Conservation (phyloP, 805 yeast genomes). For the Pichia nakasei region DNA sequence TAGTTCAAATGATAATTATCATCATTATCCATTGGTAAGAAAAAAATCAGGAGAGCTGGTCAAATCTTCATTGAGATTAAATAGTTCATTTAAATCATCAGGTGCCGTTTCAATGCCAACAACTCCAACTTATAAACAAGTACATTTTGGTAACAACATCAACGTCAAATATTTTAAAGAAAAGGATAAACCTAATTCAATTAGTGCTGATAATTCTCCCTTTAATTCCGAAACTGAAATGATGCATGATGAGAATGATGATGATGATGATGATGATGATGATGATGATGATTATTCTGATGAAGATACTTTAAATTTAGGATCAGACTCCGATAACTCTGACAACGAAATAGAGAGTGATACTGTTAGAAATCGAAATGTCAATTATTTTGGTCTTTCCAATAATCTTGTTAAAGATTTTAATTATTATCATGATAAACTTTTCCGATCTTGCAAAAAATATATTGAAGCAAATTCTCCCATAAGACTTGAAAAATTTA, state of each 20-base stretch:
- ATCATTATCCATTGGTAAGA: constrained; percentile 42
- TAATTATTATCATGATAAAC: constrained; percentile 6
- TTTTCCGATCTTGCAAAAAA: constrained; percentile 15
- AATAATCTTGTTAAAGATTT: constrained; percentile 14
- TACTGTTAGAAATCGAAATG: neutral
- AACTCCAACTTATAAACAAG: constrained; percentile 60
- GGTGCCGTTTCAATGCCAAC: constrained; percentile 37
- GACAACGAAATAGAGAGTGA: constrained; percentile 16
- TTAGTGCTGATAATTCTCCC: constrained; percentile 62
- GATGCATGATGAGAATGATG: constrained; percentile 22
- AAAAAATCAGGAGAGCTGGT: constrained; percentile 87
- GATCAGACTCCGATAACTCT: neutral
- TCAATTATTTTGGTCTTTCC: constrained; percentile 1
- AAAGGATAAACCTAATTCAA: constrained; percentile 68
- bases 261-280: constrained; percentile 22
- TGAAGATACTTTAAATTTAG: constrained; percentile 9
- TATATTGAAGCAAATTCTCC: constrained; percentile 11
- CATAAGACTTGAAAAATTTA: constrained; percentile 15
- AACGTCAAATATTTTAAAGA: constrained; percentile 68
- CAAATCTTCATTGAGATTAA: constrained; percentile 58
- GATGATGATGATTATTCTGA: constrained; percentile 20
- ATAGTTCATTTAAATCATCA: constrained; percentile 11
- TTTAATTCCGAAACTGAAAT: constrained; percentile 25
- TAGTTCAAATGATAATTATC: neutral
- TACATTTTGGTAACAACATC: constrained; percentile 72